Base-by-base conservation (phyloP, 192 early-diverging fungal genomes). In the Coemansia sp. region DNA sequence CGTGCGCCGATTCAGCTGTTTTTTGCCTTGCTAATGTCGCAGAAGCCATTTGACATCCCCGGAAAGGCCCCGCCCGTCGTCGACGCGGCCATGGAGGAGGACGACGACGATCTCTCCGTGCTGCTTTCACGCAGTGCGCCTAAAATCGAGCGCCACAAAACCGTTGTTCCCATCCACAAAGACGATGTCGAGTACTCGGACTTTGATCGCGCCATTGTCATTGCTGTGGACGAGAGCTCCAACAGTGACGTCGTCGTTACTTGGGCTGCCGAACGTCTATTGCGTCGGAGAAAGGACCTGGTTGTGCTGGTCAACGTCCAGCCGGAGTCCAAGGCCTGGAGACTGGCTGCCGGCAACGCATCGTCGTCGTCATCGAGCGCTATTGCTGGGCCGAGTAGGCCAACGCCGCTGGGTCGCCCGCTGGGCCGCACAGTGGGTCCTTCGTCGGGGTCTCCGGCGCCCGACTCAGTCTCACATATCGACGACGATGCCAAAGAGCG, bases 121-220 rank as follows among this genome's bases (percentile, higher is more conserved):
- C 62, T 72, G 32, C 50, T 72, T n/a, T 65, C 70, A 22, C 70
- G 70, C 41, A 72, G 70, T 26, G 70, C 70, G 10, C 70, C 70
- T 11, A 60, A 55, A 24, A 72, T 72, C n/a, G 70, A 72, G 58
- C 58, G 70, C 20, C 63, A 66, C 50, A 65, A 65, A 42, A 72
- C 70, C 10, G 70, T 72, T 18, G 70, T 72, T 2, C 70, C 70
- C 24, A 61, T 72, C 27, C 70, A 72, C 49, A 65, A 72, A 52
- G 70, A 72, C 51, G 70, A 72, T 24, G 70, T 72, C 36, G 70
- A 65, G 44, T 72, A 64, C 42, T 72, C 70, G 23, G 70, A 72
- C 58, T 72, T 72, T 72, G 70, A 72, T 41, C 62, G 70, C 11
- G 70, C 70, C 35, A 66, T 72, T 5, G 58, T 57, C 23, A 66